Conservation (phyloP, 139 green algal genomes). For the Chlorella sorokiniana region DNA sequence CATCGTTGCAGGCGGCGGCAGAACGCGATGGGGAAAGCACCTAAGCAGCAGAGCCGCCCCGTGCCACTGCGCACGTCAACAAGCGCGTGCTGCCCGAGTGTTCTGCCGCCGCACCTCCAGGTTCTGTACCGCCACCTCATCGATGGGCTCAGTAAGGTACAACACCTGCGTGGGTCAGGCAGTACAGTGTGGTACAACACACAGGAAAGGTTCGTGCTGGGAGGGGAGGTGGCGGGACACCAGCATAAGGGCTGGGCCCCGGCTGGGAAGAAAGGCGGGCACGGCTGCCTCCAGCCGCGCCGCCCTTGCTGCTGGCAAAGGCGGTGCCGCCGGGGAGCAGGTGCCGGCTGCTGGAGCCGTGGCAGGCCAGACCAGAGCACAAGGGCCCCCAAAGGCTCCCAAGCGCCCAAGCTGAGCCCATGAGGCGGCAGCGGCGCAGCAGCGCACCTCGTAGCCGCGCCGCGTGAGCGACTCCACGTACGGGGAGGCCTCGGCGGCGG, state of each 20-base stretch:
- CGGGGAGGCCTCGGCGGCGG: constrained; percentile 19
- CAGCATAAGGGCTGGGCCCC: constrained; percentile 73
- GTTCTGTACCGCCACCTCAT: constrained; percentile 91
- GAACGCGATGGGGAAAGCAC: background rate
- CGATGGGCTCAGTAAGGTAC: constrained; percentile 95
- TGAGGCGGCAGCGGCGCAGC: background rate
- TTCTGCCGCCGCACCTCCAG: constrained; percentile 44
- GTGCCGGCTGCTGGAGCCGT: too few species aligned
- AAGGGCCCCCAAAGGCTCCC: too few species aligned
- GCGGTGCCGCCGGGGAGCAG: too few species aligned
- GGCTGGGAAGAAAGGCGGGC: constrained; percentile 33
- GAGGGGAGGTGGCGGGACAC: too few species aligned
- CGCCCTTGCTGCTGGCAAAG: too few species aligned
- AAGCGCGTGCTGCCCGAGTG: background rate
- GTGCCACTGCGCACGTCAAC: too few species aligned
- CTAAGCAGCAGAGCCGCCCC: background rate
- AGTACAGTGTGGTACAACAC: too few species aligned
- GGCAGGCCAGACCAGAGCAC: background rate
- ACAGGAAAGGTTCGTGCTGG: too few species aligned
- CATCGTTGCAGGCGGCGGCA: too few species aligned
- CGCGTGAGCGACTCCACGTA: constrained; percentile 46
- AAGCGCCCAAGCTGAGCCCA: background rate
- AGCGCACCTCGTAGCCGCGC: constrained; percentile 19
- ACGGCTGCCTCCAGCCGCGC: constrained; percentile 61
- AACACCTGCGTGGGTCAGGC: constrained; percentile 97